These are phyloP conservation scores for Hemisphaericaspora xylanilytica DNA, from an alignment of 1,139 yeast genomes.

Conservation along the genomic window DNA sequence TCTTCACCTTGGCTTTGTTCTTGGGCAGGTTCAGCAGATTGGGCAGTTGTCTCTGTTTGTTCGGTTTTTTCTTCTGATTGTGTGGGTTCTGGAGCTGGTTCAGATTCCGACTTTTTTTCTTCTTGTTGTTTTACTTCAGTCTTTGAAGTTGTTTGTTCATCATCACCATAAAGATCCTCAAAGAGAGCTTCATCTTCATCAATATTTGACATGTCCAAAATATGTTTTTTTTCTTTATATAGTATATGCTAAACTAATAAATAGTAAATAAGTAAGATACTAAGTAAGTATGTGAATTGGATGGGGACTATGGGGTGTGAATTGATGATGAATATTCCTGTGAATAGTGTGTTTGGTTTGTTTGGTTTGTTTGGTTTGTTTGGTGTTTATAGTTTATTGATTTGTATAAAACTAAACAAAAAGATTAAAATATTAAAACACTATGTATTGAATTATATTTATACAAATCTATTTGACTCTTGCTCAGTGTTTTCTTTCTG, in stretches of 20 bases:
- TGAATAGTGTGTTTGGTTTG: background rate
- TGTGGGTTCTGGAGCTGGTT: conserved; percentile 9
- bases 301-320: too few species aligned
- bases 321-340: conserved; percentile 1
- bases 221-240: background rate
- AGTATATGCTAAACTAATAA: conserved; percentile 4
- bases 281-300: too few species aligned
- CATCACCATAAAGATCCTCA: conserved; percentile 63
- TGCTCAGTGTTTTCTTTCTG: too few species aligned
- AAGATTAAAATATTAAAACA: conserved; percentile 3
- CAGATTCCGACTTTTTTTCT: conserved; percentile 4
- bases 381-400: conserved; percentile 5
- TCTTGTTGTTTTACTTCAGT: conserved; percentile 14
- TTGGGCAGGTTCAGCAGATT: conserved; percentile 4
- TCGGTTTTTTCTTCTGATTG: conserved; percentile 6
- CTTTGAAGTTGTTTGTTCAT: conserved; percentile 14
- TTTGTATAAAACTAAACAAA: conserved; percentile 11
- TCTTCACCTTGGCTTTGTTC: conserved; percentile 2
- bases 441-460: conserved; percentile 8
- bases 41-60: conserved; percentile 9
- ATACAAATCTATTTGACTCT: conserved; percentile 5
- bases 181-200: conserved; percentile 87
- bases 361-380: background rate
- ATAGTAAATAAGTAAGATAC: background rate
- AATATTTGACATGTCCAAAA: conserved; percentile 48